Percentiles rank a stretch among this genome's conserved stretches.
Evolutionary conservation across 768 basidiomycete genomes (phyloP).

Genomic region (Agrocybe chaxingu): DNA sequence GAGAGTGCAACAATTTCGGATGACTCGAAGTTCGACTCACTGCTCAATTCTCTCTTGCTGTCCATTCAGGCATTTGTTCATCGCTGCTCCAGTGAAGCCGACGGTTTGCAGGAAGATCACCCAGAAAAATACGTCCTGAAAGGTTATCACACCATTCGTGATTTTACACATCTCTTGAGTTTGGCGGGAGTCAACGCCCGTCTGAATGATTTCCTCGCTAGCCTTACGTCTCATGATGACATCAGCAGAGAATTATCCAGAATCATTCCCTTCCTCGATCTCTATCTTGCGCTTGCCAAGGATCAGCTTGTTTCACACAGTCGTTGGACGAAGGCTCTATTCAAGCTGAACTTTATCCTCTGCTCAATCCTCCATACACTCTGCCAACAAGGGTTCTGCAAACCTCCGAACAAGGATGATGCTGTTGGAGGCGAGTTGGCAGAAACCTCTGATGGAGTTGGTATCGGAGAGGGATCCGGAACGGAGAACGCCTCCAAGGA

Average conservation of each 20-base stretch:
- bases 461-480: constrained; percentile 86
- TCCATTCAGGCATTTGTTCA: constrained; percentile 59
- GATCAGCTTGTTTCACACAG: constrained; percentile 55
- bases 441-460: constrained; percentile 68
- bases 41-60: constrained; percentile 66
- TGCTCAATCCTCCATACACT: constrained; percentile 72
- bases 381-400: constrained; percentile 88
- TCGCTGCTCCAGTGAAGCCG: constrained; percentile 26
- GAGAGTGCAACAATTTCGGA: constrained; percentile 7
- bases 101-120: constrained; percentile 24
- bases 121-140: constrained; percentile 51
- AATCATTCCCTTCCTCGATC: constrained; percentile 72
- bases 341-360: constrained; percentile 82
- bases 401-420: constrained; percentile 72
- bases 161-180: constrained; percentile 47
- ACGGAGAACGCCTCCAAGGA: constrained; percentile 88
- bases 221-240: constrained; percentile 31
- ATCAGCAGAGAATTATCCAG: constrained; percentile 36
- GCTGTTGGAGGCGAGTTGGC: constrained; percentile 50
- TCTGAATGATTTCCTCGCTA: constrained; percentile 35
- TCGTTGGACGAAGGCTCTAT: constrained; percentile 70
- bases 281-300: constrained; percentile 55
- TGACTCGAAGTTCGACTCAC: constrained; percentile 26
- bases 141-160: constrained; percentile 40
- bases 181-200: constrained; percentile 38